Base-by-base conservation (phyloP, 495 filamentous ascomycete species). In the Aspergillus bertholletiae region DNA sequence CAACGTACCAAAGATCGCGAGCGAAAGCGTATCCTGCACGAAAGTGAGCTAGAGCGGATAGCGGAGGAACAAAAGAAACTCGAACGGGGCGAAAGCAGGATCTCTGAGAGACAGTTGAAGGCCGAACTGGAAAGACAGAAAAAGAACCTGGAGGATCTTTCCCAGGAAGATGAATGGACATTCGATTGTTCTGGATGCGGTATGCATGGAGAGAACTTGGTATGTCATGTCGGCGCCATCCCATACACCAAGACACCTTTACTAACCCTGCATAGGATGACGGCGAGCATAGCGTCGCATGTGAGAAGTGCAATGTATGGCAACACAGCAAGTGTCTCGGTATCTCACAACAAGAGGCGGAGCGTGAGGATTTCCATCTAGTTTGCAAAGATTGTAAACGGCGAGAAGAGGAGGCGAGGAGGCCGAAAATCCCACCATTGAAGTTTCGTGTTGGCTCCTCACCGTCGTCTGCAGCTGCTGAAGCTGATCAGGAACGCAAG, bases 301-400 rank as follows among this genome's bases (percentile, higher is more conserved):
- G 94, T 67, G 94, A 97, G 62, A 86, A 80, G 46, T 98, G 94
- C 77, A 94, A 88, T 65, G 85, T 96, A 18, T 98, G 94, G 94
- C 93, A 97, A 65, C 94, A 97, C 62, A 93, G 88, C 75, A 87
- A 85, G 46, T 98, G 94, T 63, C 83, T 96, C 46, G 88, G 85
- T 27, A 88, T 97, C 53, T 79, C 78, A 11, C 80, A 90, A 54
- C 76, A 78, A 43, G 87, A 89, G 53, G 93, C 90, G 6, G 90
- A 96, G 49, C 76, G 84, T 43, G 89, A 92, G 12, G 88, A 95
- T 59, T 97, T 96, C 65, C 85, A 89, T 51, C 96, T 96, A 66
- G 74, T 96, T 48, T 98, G 94, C 72, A 75, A 75, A 21, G 81
- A 84, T 46, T 98, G 94, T 72, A 82, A 82, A 61, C 79, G 79